Conservation (phyloP, 768 basidiomycete species). For the Strobilomyces echinocephalus region DNA sequence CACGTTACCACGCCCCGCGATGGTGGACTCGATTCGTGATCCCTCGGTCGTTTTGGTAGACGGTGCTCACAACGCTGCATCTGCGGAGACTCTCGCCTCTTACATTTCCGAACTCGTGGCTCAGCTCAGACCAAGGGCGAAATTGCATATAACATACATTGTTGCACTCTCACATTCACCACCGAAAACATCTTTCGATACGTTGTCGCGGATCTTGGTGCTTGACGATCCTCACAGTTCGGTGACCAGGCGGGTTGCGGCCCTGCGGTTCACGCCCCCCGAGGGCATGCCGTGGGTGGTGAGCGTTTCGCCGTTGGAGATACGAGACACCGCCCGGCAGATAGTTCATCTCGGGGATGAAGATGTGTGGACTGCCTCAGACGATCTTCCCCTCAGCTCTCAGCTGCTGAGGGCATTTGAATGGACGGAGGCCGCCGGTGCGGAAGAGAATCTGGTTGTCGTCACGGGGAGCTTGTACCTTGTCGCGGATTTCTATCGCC, state of each 20-base stretch:
- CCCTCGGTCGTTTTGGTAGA: constrained; percentile 64
- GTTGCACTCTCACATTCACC: constrained; percentile 83
- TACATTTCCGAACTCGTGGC: constrained; percentile 46
- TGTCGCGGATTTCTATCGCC: constrained; percentile 86
- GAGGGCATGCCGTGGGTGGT: constrained; percentile 95
- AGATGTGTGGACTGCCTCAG: constrained; percentile 42
- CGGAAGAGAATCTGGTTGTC: constrained; percentile 49
- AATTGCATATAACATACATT: constrained; percentile 60
- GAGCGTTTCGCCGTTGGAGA: constrained; percentile 47
- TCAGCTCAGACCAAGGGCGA: constrained; percentile 17
- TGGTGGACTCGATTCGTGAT: constrained; percentile 7
- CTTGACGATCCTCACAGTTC: constrained; percentile 26
- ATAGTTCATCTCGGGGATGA: constrained; percentile 39
- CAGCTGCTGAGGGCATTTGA: constrained; percentile 47
- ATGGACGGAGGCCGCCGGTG: constrained; percentile 31
- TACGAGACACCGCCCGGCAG: constrained; percentile 42
- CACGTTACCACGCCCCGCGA: constrained; percentile 22
- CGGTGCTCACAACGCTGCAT: constrained; percentile 90
- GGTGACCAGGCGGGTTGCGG: constrained; percentile 44
- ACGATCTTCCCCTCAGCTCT: constrained; percentile 28
- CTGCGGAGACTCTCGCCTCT: constrained; percentile 57
- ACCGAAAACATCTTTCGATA: constrained; percentile 72
- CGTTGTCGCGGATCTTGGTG: constrained; percentile 62
- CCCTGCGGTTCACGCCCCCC: constrained; percentile 65
- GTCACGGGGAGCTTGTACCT: constrained; percentile 92